phyloP scores from a whole-genome alignment of 192 early-diverging fungal genomes.

The Chytriomyces confervae region DNA sequence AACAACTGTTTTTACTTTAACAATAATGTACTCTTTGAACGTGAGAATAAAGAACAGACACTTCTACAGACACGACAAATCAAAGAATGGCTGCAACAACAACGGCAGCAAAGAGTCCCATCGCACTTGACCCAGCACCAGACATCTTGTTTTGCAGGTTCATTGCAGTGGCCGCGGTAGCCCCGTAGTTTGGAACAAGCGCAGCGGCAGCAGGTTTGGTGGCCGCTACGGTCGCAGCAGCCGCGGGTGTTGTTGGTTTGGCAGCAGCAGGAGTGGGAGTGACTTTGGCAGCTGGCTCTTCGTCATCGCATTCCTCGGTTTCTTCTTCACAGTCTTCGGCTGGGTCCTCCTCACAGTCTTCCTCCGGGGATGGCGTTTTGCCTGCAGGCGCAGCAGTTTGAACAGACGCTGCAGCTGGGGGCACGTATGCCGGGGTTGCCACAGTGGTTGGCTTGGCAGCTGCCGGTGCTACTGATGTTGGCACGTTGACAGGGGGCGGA shows the following conservation, averaged over 20 bases:
- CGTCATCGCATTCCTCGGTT: not conserved
- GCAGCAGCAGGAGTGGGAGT: not conserved
- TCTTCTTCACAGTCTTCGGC: slow-evolving; percentile 9
- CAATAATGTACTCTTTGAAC: not conserved
- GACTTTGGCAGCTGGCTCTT: not conserved
- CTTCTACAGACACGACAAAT: not conserved
- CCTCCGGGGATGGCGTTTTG: not conserved
- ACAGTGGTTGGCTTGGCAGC: not conserved
- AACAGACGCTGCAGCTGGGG: not conserved
- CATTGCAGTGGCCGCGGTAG: not conserved
- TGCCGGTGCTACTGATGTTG: not conserved
- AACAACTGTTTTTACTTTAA: not conserved
- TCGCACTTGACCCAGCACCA: not conserved
- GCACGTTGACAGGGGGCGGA: not conserved
- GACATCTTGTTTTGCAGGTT: not conserved
- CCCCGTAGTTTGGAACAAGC: not conserved
- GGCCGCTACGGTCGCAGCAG: not conserved
- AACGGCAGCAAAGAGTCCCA: not conserved
- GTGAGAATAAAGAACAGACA: not conserved
- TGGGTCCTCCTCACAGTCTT: not conserved
- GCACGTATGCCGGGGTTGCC: not conserved
- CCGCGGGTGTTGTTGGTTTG: not conserved
- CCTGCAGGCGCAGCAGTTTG: not conserved
- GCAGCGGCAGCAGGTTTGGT: not conserved
- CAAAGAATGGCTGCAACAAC: not conserved